phyloP scores from a whole-genome alignment of 2,329 filamentous ascomycete species.

The Fusarium dimerum region DNA sequence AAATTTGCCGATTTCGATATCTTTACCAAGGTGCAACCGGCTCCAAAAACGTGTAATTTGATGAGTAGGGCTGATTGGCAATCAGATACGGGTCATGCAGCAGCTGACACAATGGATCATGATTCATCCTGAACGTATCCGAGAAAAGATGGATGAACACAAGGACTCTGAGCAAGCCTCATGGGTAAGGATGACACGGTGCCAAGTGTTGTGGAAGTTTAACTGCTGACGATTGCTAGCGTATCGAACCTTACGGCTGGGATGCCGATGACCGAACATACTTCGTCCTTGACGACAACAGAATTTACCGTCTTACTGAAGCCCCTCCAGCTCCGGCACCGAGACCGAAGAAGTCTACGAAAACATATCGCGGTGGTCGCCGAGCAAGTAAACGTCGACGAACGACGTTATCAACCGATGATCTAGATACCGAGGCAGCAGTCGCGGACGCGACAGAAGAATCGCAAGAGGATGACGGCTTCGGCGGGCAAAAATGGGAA shows the following conservation, averaged over 20 bases:
- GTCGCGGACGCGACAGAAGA: conserved; percentile 36
- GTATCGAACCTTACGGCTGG: conserved; percentile 84
- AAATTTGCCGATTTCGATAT: conserved; percentile 82
- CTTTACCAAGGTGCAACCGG: conserved; percentile 69
- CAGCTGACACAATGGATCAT: conserved; percentile 89
- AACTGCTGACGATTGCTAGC: conserved; percentile 41
- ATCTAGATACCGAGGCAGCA: conserved; percentile 35
- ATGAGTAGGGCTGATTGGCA: not conserved
- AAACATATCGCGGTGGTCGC: conserved; percentile 48
- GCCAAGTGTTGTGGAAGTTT: conserved; percentile 12
- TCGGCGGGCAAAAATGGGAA: conserved; percentile 84
- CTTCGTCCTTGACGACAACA: conserved; percentile 90
- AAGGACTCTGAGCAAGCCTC: conserved; percentile 77
- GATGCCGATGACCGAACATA: conserved; percentile 85
- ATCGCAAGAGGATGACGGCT: conserved; percentile 56
- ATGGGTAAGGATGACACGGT: conserved; percentile 67
- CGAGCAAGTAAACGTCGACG: conserved; percentile 75
- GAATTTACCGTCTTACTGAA: conserved; percentile 87
- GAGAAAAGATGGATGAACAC: conserved; percentile 82
- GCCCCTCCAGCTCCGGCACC: conserved; percentile 62
- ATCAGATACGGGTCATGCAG: conserved; percentile 73
- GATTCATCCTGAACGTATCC: conserved; percentile 81
- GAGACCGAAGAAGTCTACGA: conserved; percentile 63
- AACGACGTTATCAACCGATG: conserved; percentile 40
- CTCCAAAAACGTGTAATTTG: not conserved